These are phyloP conservation scores for Gynochthodes officinalis DNA, from an alignment of 257 asterid genomes.

Conservation along the genomic window DNA sequence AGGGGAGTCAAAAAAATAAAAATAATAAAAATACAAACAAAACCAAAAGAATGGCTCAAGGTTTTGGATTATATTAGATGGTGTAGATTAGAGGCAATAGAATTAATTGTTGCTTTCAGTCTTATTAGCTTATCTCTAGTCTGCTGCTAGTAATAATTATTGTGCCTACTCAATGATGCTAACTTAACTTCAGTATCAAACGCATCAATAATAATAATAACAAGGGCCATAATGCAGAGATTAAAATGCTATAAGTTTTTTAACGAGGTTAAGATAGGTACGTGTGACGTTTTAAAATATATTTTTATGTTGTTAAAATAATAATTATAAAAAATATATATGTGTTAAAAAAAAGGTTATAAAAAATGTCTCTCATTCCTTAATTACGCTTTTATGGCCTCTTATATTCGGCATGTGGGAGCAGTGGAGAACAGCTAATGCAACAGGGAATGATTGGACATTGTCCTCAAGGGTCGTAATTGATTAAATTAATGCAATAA, in stretches of 20 bases:
- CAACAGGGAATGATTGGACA: background rate
- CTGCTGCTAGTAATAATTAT: background rate
- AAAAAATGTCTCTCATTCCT: too few relatives aligned
- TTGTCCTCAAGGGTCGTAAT: background rate
- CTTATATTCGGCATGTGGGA: background rate
- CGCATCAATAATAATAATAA: background rate
- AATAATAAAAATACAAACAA: too few relatives aligned
- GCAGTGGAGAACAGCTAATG: slow-evolving; percentile 1
- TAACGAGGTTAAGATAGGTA: too few relatives aligned
- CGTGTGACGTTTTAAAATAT: too few relatives aligned
- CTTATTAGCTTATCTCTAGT: background rate
- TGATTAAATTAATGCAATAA: background rate
- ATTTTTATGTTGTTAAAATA: too few relatives aligned
- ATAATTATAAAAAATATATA: too few relatives aligned
- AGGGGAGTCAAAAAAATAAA: too few relatives aligned
- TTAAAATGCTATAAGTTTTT: too few relatives aligned
- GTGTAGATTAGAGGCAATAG: too few relatives aligned
- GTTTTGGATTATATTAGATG: background rate
- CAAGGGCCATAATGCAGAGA: background rate
- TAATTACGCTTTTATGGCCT: too few relatives aligned
- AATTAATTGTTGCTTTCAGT: too few relatives aligned
- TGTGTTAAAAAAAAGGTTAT: too few relatives aligned
- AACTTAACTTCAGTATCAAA: background rate
- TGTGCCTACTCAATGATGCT: background rate
- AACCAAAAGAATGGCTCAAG: background rate